Percentiles rank a stretch among this genome's conserved stretches.
phyloP scores from a whole-genome alignment of 2,329 filamentous ascomycete species.

The Coniochaeta prunicola region DNA sequence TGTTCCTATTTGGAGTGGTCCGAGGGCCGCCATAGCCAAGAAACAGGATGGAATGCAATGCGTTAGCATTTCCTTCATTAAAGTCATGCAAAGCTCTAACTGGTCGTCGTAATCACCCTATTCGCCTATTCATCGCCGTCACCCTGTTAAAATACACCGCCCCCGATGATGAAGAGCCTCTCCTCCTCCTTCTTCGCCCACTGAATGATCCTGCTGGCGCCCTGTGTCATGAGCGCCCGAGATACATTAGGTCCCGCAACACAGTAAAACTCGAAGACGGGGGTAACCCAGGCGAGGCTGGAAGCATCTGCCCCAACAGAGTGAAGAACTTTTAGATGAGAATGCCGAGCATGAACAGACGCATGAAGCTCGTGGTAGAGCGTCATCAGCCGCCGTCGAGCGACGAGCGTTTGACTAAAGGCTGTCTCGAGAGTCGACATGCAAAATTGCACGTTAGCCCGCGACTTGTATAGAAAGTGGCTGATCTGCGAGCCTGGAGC shows the following conservation, averaged over 20 bases:
- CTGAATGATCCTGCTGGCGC: conserved; percentile 81
- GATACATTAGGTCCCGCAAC: conserved; percentile 72
- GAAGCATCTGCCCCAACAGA: conserved; percentile 67
- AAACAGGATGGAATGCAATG: not conserved
- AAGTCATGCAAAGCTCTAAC: not conserved
- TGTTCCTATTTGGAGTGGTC: not conserved
- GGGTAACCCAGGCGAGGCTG: conserved; percentile 84
- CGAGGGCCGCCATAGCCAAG: not conserved
- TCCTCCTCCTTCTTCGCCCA: conserved; percentile 93
- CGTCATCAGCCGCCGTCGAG: conserved; percentile 67
- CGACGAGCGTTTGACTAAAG: conserved; percentile 26
- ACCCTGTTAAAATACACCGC: conserved; percentile 65
- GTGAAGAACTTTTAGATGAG: conserved; percentile 82
- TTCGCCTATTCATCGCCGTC: not conserved
- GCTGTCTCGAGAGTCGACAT: conserved; percentile 75
- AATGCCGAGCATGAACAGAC: conserved; percentile 74
- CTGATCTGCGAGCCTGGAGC: conserved; percentile 72
- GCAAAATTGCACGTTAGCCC: conserved; percentile 89
- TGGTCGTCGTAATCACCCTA: not conserved
- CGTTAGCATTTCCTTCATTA: not conserved
- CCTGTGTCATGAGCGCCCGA: conserved; percentile 64
- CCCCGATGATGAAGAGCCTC: conserved; percentile 91
- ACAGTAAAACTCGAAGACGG: conserved; percentile 88
- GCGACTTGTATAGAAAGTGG: conserved; percentile 94
- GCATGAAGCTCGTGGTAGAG: conserved; percentile 82